These are phyloP conservation scores for Eruca vesicaria DNA, from an alignment of 441 rosid genomes.

Conservation along the genomic window DNA sequence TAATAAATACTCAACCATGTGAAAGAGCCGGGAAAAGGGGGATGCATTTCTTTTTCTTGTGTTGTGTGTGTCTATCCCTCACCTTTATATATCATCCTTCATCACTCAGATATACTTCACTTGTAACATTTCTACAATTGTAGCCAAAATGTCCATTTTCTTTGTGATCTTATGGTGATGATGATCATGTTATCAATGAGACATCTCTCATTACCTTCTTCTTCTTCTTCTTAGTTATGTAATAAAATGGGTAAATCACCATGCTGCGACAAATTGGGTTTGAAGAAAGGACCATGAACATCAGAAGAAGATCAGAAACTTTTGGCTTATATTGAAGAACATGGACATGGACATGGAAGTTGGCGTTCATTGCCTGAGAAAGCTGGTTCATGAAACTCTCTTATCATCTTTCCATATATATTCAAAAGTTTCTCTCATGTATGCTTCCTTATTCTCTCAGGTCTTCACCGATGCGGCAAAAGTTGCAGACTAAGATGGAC, in stretches of 20 bases:
- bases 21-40: constrained; percentile 20
- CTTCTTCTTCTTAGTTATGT: neutral
- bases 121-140: constrained; percentile 15
- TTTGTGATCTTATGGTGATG: neutral
- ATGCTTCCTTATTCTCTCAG: constrained; percentile 30
- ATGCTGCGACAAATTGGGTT: constrained; percentile 83
- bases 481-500: constrained; percentile 98
- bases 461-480: constrained; percentile 92
- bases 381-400: constrained; percentile 54
- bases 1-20: constrained; percentile 27
- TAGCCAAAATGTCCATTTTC: neutral
- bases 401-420: neutral
- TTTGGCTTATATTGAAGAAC: constrained; percentile 78
- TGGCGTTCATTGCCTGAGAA: constrained; percentile 84
- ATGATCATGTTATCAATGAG: neutral
- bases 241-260: constrained; percentile 81
- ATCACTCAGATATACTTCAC: constrained; percentile 32
- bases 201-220: neutral
- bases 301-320: constrained; percentile 97
- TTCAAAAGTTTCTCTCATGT: too few species aligned
- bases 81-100: constrained; percentile 17
- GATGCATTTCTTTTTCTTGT: neutral
- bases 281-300: constrained; percentile 98
- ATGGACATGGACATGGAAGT: constrained; percentile 92
- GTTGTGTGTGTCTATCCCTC: constrained; percentile 3